phyloP scores from a whole-genome alignment of 1,284 basidiomycete genomes.

The Fomes fomentarius region DNA sequence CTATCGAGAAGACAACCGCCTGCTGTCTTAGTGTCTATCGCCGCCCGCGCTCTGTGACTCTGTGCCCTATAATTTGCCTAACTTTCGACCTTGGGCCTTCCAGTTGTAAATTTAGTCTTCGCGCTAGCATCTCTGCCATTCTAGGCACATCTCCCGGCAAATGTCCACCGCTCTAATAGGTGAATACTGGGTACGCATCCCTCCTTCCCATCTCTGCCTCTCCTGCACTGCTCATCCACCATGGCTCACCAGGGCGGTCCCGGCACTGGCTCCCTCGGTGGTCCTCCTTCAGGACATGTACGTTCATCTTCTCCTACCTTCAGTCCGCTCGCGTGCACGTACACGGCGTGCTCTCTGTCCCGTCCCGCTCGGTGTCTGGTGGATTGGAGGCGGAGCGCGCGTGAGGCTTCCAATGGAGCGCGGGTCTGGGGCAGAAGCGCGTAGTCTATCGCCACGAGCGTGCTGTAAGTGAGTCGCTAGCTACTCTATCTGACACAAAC shows the following conservation, averaged over 20 bases:
- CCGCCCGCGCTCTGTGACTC: slow-evolving; percentile 10
- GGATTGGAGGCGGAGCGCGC: slow-evolving; percentile 2
- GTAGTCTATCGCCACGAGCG: neutral
- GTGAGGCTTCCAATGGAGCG: neutral
- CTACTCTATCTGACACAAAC: neutral
- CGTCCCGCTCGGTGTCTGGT: neutral
- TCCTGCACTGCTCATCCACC: slow-evolving; percentile 6
- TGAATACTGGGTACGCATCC: slow-evolving; percentile 17
- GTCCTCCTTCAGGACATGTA: slow-evolving; percentile 33
- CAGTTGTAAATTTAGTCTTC: slow-evolving; percentile 17
- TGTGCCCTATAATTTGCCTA: slow-evolving; percentile 9
- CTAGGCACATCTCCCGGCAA: slow-evolving; percentile 1
- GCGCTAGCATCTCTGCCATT: slow-evolving; percentile 2
- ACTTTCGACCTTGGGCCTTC: slow-evolving; percentile 11
- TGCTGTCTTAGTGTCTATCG: slow-evolving; percentile 14
- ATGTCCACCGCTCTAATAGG: slow-evolving; percentile 14
- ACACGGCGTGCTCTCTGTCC: neutral
- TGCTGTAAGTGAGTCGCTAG: neutral
- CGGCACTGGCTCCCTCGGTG: slow-evolving; percentile 31
- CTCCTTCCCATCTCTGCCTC: slow-evolving; percentile 9
- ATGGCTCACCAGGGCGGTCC: slow-evolving; percentile 28
- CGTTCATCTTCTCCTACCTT: slow-evolving; percentile 6
- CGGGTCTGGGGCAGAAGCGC: neutral
- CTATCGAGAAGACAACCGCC: slow-evolving; percentile 6
- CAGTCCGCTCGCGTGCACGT: neutral